Base-by-base conservation (phyloP, 1,139 yeast genomes). In the Candida frijolesensis region DNA sequence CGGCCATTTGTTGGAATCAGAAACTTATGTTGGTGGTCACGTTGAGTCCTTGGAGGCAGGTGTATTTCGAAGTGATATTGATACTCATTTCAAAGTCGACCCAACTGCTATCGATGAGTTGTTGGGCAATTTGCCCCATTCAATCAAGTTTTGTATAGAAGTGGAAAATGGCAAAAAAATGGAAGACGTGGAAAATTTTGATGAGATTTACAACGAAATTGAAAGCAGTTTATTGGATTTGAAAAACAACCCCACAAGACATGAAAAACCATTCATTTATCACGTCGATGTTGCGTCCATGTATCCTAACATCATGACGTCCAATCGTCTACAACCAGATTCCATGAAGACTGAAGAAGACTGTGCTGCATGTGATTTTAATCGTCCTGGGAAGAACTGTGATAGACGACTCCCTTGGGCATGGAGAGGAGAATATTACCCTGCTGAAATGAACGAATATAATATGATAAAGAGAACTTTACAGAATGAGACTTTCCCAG, bases 201-300 rank as follows among this genome's bases (percentile, higher is more conserved):
- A 89, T 16, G 95, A 88, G 57, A 79, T 92, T 25, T 80, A 83
- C 60, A 68, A 80, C 5, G 72, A 80, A 35, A 86, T 95, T 49
- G 77, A 77, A 45, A 58, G 64, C 0, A 75, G 82, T 56, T 72
- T 95, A 19, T 54, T 78, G 18, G 87, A 79, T 6, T 68, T 95
- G 50, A 84, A 83, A 54, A 67, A 76, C 2, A 77, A 78, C 34
- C 94, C 96, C 0, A 73, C 73, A 37, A 74, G 98, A 58, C 67
- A 70, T 10, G 99, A 94, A 61, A 74, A 74, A 8, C 99, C 99
- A 0, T 75, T 89, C 38, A 95, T 95, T 57, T 95, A 95, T 62
- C 99, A 95, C 66, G 97, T 95, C 40, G 99, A 95, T 74, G 99
- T 95, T 49, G 98, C 99, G 0, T 94, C 99, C 0, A 95, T 95